phyloP scores from a whole-genome alignment of 2,329 filamentous ascomycete species.

The Colletotrichum sp. region DNA sequence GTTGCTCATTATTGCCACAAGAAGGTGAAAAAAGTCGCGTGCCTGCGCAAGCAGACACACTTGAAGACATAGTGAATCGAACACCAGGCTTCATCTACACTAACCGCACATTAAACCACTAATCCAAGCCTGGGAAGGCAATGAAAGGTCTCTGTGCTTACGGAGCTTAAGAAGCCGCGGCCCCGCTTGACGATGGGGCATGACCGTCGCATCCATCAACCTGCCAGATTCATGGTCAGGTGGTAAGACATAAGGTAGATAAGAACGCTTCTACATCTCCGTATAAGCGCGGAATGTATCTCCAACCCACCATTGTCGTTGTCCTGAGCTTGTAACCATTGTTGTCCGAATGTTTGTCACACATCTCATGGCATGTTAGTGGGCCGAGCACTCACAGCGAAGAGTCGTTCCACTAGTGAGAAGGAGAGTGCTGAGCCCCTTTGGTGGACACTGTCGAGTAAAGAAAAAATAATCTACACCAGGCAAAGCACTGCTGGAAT shows the following conservation, averaged over 20 bases:
- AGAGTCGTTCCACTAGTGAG: neutral
- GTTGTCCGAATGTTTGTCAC: neutral
- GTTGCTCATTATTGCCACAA: neutral
- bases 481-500: neutral
- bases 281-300: neutral
- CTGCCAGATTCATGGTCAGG: neutral
- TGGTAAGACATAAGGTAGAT: neutral
- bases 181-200: neutral
- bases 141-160: neutral
- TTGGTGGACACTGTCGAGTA: neutral
- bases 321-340: neutral
- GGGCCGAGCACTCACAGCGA: neutral
- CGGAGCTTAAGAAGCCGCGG: neutral
- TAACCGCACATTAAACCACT: neutral
- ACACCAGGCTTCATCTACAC: neutral
- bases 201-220: neutral
- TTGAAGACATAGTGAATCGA: neutral
- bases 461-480: neutral
- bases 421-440: neutral
- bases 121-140: neutral
- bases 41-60: neutral
- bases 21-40: neutral
- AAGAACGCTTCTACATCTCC: neutral
- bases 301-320: neutral
- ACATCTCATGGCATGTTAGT: neutral